Evolutionary conservation across 2,329 filamentous ascomycete genomes (phyloP).

Genomic region (Arthrobotrys entomopaga): DNA sequence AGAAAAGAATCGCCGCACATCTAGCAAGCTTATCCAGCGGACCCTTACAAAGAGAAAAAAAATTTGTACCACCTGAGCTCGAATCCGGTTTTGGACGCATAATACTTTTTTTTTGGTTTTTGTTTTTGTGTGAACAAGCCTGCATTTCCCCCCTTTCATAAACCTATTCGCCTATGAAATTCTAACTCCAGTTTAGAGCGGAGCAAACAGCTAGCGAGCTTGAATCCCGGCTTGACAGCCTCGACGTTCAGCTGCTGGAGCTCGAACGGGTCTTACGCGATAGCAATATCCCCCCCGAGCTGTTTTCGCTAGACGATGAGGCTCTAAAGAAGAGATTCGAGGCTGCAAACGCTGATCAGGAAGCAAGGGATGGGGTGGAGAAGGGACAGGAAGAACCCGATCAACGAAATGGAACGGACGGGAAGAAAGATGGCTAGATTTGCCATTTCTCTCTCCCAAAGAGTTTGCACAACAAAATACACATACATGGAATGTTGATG

Average conservation of each 20-base stretch:
- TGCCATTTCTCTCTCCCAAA: too few species aligned
- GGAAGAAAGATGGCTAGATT: conserved; percentile 12
- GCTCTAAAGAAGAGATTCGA: conserved; percentile 39
- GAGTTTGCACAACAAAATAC: too few species aligned
- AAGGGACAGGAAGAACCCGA: conserved; percentile 1
- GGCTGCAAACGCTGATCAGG: conserved; percentile 16
- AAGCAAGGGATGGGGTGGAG: conserved; percentile 8
- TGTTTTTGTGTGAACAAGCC: too few species aligned
- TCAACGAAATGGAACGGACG: conserved; percentile 18
- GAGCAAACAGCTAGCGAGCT: conserved; percentile 50
- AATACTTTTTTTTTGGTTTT: conserved; percentile 12
- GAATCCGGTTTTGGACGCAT: conserved; percentile 17
- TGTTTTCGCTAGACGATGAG: conserved; percentile 48
- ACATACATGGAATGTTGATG: too few species aligned
- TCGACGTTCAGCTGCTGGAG: conserved; percentile 26
- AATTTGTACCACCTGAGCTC: not conserved
- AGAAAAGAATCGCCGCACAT: not conserved
- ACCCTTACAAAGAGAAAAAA: not conserved
- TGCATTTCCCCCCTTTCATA: too few species aligned
- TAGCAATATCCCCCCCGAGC: conserved; percentile 44
- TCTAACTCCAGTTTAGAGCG: conserved; percentile 39
- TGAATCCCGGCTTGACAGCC: conserved; percentile 45
- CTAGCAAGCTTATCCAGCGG: too few species aligned
- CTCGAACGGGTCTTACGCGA: conserved; percentile 40
- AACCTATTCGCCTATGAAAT: not conserved